A percentile compares a stretch with the other conserved stretches of the same genome.
These are phyloP conservation scores for Candida schatavii DNA, from an alignment of 805 yeast genomes.

Conservation along the genomic window DNA sequence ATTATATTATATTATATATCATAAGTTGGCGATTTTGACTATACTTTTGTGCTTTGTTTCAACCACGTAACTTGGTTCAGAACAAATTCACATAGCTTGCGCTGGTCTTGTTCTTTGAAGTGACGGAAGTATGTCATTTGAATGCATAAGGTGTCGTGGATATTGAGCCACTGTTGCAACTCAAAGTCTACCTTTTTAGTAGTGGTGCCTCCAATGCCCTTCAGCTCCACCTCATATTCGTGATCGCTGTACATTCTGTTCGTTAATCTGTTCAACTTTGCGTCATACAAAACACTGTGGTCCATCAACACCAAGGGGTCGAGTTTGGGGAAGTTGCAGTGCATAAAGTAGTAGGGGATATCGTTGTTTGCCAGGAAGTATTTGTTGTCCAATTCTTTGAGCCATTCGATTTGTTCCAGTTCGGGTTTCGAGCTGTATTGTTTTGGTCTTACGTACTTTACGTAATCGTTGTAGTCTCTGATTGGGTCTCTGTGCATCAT, in stretches of 20 bases:
- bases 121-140: slow-evolving; percentile 7
- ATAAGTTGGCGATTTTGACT: no score
- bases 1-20: no score
- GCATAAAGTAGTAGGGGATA: slow-evolving; percentile 12
- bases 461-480: slow-evolving; percentile 19
- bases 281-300: slow-evolving; percentile 5
- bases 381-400: slow-evolving; percentile 1
- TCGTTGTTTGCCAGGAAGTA: slow-evolving; percentile 7
- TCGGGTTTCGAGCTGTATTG: not conserved
- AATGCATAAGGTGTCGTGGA: slow-evolving; percentile 9
- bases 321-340: slow-evolving; percentile 19
- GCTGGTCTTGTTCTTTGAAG: slow-evolving; percentile 7
- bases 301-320: slow-evolving; percentile 10
- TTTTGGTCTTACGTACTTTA: slow-evolving; percentile 4
- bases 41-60: not conserved
- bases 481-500: slow-evolving; percentile 33
- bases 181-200: slow-evolving; percentile 13
- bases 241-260: slow-evolving; percentile 10
- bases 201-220: not conserved
- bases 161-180: slow-evolving; percentile 10
- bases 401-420: not conserved
- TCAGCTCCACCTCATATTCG: not conserved
- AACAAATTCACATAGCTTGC: slow-evolving; percentile 15
- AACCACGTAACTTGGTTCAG: slow-evolving; percentile 14
- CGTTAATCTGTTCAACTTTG: slow-evolving; percentile 9